phyloP scores from a whole-genome alignment of 106 monocot genomes.

The Posidonia australis region DNA sequence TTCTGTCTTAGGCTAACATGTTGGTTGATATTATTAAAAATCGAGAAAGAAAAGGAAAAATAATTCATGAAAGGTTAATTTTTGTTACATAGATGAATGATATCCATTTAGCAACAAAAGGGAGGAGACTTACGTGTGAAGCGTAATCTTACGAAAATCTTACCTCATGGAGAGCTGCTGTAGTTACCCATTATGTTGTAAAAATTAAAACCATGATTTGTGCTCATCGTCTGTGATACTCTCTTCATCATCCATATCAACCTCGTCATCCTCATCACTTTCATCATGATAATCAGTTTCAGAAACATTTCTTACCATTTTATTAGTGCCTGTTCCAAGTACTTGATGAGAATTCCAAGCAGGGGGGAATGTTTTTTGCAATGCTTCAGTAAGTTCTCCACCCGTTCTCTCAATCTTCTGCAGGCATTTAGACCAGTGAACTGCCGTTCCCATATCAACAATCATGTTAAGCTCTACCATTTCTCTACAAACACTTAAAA shows the following conservation, averaged over 20 bases:
- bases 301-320: neutral
- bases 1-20: too few relatives aligned
- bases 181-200: neutral
- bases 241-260: slow-evolving; percentile 2
- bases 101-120: too few relatives aligned
- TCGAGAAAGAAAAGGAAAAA: too few relatives aligned
- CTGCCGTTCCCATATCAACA: slow-evolving; percentile 76
- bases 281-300: slow-evolving; percentile 3
- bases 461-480: slow-evolving; percentile 67
- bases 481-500: slow-evolving; percentile 69
- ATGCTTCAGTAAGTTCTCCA: slow-evolving; percentile 75
- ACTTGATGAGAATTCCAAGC: slow-evolving; percentile 60
- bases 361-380: slow-evolving; percentile 89
- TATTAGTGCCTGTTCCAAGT: slow-evolving; percentile 8
- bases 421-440: slow-evolving; percentile 82
- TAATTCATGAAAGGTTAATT: too few relatives aligned
- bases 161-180: neutral
- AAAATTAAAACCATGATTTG: slow-evolving; percentile 15
- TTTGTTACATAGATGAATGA: too few relatives aligned
- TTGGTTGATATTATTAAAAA: too few relatives aligned
- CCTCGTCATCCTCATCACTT: slow-evolving; percentile 6
- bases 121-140: too few relatives aligned
- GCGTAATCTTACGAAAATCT: too few relatives aligned
- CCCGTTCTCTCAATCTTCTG: slow-evolving; percentile 78
- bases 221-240: slow-evolving; percentile 19